Conservation (phyloP, 108 stramenopile genomes). For the Pelagomonas calceolata region DNA sequence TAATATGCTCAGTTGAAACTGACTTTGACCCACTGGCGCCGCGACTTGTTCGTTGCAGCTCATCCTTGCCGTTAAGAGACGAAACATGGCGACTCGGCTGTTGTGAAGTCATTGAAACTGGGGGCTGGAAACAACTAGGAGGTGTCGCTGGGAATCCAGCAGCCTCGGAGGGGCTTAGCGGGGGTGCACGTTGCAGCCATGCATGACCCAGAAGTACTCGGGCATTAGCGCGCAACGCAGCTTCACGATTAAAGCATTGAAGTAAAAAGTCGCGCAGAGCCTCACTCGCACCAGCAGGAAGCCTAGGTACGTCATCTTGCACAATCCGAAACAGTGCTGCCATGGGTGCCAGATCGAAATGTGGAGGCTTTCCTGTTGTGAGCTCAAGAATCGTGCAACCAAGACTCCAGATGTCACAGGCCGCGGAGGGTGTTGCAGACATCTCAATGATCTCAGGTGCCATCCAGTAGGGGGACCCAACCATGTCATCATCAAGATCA, state of each 20-base stretch:
- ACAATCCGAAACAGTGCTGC: constrained; percentile 42
- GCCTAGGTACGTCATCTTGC: constrained; percentile 41
- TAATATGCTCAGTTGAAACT: too few relatives aligned
- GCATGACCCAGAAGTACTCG: background rate
- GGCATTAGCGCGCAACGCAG: constrained; percentile 14
- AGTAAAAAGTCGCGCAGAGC: constrained; percentile 36
- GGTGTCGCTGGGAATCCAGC: too few relatives aligned
- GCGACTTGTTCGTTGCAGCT: too few relatives aligned
- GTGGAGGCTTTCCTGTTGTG: constrained; percentile 42
- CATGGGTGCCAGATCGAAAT: constrained; percentile 45
- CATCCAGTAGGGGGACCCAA: constrained; percentile 51
- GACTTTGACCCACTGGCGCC: too few relatives aligned
- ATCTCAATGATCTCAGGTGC: constrained; percentile 52
- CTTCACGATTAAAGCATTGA: constrained; percentile 38
- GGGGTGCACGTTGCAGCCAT: too few relatives aligned
- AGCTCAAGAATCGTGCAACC: constrained; percentile 45
- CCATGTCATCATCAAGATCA: constrained; percentile 18
- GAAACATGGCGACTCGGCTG: too few relatives aligned
- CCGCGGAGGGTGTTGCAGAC: constrained; percentile 30
- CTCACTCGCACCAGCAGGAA: constrained; percentile 29
- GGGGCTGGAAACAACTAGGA: too few relatives aligned
- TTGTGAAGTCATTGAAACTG: too few relatives aligned
- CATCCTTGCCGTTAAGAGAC: too few relatives aligned
- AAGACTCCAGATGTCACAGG: constrained; percentile 42
- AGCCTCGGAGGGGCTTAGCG: too few relatives aligned